Evolutionary conservation across 306 rosid species (phyloP), one percentile per base, ranked within the genome.

Genomic region (Pachyrhizus erosus): DNA sequence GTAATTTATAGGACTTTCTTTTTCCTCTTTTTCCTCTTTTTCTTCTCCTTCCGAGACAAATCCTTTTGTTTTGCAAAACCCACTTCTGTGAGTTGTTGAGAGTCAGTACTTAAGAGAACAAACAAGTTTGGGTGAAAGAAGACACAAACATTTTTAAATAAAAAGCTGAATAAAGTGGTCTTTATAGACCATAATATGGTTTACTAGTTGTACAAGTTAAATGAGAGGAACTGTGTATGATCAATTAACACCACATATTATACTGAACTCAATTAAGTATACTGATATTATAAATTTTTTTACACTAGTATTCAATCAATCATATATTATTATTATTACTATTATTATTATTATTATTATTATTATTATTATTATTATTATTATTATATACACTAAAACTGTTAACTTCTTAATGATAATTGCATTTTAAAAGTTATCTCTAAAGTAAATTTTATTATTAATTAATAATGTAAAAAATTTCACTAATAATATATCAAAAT

Each of bases 11-110:
- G 7, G 13, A 42, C 73, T 43, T 43, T 80, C 64, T 31, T 58
- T 58, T 70, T 66, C 29, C 9, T 80, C 64, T 31, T 58, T 58
- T 70, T 66, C 29, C 9, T 26, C 20, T 39, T 58, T 55, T 65
- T 33, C 46, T 78, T 7, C 20, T 64, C 1, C 11, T 45, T 12
- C 6, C 23, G 12, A 14, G 18, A 64, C 7, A 48, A 72, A 65
- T 54, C 40, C 34, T 27, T 48, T 43, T 64, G 46, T 49, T 17
- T 57, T 73, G 15, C 67, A 11, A 57, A 68, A 23, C 49, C 3
- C 9, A 0, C 20, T 34, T 11, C 9, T 2, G 24, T 64, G 18
- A 17, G 31, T 27, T 54, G 77, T 33, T 26, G 48, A 9, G 79
- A 75, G 70, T 39, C 83, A 39, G 55, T 26, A 20, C 40, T 21